Conservation (phyloP, 2,329 filamentous ascomycete species). For the Verticillium tricorpus region DNA sequence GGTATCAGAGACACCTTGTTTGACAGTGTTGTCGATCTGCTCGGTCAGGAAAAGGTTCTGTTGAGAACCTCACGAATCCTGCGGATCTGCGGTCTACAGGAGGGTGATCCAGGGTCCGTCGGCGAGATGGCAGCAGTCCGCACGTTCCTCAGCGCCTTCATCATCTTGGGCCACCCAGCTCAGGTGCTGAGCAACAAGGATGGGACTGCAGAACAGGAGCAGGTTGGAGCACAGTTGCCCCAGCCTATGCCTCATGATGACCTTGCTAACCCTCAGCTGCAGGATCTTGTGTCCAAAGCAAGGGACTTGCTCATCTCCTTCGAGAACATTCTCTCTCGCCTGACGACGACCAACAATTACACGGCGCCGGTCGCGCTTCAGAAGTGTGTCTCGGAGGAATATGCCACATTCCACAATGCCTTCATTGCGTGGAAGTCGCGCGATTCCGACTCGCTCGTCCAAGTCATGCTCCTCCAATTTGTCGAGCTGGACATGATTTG, state of each 20-base stretch:
- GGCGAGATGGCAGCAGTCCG: slow-evolving; percentile 66
- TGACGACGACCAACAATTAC: slow-evolving; percentile 63
- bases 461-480: slow-evolving; percentile 83
- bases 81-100: slow-evolving; percentile 64
- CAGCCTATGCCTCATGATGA: slow-evolving; percentile 45
- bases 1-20: slow-evolving; percentile 66
- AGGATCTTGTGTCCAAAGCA: slow-evolving; percentile 73
- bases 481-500: slow-evolving; percentile 80
- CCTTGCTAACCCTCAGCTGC: slow-evolving; percentile 56
- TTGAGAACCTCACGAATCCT: slow-evolving; percentile 62
- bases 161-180: slow-evolving; percentile 74
- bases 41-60: slow-evolving; percentile 64
- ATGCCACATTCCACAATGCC: slow-evolving; percentile 70
- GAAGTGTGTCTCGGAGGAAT: slow-evolving; percentile 61
- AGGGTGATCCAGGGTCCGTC: slow-evolving; percentile 58
- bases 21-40: slow-evolving; percentile 65
- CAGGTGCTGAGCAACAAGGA: slow-evolving; percentile 74
- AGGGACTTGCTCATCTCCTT: slow-evolving; percentile 75
- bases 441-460: slow-evolving; percentile 71
- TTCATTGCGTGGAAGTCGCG: slow-evolving; percentile 82
- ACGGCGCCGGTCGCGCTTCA: slow-evolving; percentile 59
- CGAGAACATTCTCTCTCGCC: slow-evolving; percentile 64
- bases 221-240: slow-evolving; percentile 39
- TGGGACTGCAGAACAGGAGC: slow-evolving; percentile 54
- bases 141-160: slow-evolving; percentile 74